Evolutionary conservation across 2,329 filamentous ascomycete genomes (phyloP).

Genomic region (Epichloe typhina): DNA sequence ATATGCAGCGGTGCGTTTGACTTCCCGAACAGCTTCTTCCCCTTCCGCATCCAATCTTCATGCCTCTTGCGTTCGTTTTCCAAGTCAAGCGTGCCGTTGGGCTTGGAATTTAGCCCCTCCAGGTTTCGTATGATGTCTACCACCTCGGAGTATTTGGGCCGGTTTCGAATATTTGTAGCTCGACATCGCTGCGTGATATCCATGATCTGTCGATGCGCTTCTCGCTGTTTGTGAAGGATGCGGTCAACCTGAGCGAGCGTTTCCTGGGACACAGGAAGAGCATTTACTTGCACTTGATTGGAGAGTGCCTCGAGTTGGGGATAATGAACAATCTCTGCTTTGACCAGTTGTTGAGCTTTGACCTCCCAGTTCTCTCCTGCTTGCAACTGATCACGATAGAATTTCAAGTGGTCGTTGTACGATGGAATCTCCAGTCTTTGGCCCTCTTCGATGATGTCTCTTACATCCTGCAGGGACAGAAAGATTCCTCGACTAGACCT

Average conservation of each 20-base stretch:
- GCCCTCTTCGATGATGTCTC: slow-evolving; percentile 65
- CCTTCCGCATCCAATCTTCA: slow-evolving; percentile 97
- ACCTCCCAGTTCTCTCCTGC: slow-evolving; percentile 81
- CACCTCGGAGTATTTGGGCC: slow-evolving; percentile 84
- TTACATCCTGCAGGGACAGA: slow-evolving; percentile 65
- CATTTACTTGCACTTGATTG: slow-evolving; percentile 56
- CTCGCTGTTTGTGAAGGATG: slow-evolving; percentile 88
- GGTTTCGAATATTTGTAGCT: slow-evolving; percentile 58
- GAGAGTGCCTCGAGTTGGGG: slow-evolving; percentile 88
- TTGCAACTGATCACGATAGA: slow-evolving; percentile 61
- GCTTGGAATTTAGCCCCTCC: slow-evolving; percentile 84
- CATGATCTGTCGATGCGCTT: slow-evolving; percentile 79
- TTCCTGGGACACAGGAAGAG: slow-evolving; percentile 67
- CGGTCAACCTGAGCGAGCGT: slow-evolving; percentile 76
- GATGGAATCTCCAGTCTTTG: slow-evolving; percentile 63
- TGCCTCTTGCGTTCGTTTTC: slow-evolving; percentile 91
- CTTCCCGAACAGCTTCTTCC: slow-evolving; percentile 96
- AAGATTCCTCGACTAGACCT: slow-evolving; percentile 48
- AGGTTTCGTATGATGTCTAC: slow-evolving; percentile 77
- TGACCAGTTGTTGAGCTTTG: slow-evolving; percentile 84
- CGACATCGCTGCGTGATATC: slow-evolving; percentile 69
- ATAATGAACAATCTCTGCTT: slow-evolving; percentile 85
- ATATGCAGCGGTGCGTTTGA: slow-evolving; percentile 96
- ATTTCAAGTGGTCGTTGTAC: slow-evolving; percentile 66
- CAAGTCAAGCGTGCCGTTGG: slow-evolving; percentile 77